A percentile compares a stretch with the other conserved stretches of the same genome.
These are phyloP conservation scores for Albizia julibrissin DNA, from an alignment of 306 rosid genomes.

Conservation along the genomic window DNA sequence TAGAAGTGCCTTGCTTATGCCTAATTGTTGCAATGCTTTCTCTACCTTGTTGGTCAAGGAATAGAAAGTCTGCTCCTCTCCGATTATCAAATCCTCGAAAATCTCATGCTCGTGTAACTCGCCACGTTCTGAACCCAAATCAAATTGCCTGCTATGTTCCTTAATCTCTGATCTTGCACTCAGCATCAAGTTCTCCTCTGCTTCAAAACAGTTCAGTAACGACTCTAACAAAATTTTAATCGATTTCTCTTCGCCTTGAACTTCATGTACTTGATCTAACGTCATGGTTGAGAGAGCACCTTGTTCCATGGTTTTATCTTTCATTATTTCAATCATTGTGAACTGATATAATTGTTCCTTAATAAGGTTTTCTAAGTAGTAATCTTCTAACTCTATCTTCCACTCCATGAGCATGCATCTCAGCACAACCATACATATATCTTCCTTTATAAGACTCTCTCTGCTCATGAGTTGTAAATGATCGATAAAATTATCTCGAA, in stretches of 20 bases:
- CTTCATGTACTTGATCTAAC: slow-evolving; percentile 22
- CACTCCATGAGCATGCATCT: slow-evolving; percentile 49
- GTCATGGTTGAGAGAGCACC: slow-evolving; percentile 10
- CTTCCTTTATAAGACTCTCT: slow-evolving; percentile 47
- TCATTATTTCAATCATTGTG: slow-evolving; percentile 44
- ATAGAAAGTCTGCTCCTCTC: slow-evolving; percentile 44
- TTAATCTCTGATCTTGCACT: slow-evolving; percentile 46
- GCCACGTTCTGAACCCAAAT: slow-evolving; percentile 52
- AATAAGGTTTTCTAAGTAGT: slow-evolving; percentile 37
- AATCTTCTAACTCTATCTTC: slow-evolving; percentile 41
- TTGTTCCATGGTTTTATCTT: slow-evolving; percentile 26
- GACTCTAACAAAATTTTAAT: slow-evolving; percentile 39
- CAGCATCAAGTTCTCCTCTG: slow-evolving; percentile 49
- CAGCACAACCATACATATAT: slow-evolving; percentile 48
- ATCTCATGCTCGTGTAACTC: slow-evolving; percentile 39
- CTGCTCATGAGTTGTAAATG: background rate
- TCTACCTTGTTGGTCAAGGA: slow-evolving; percentile 55
- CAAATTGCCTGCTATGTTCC: slow-evolving; percentile 42
- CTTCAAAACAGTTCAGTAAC: slow-evolving; percentile 46
- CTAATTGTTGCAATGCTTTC: slow-evolving; percentile 55
- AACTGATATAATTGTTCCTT: slow-evolving; percentile 46
- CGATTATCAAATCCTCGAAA: slow-evolving; percentile 43
- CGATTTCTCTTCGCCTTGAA: slow-evolving; percentile 37
- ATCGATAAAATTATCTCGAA: slow-evolving; percentile 21
- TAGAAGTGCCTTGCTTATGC: slow-evolving; percentile 41